Percentiles rank a stretch among this genome's conserved stretches.
phyloP scores from a whole-genome alignment of 139 green algal genomes.

The Ettlia oleoabundans region DNA sequence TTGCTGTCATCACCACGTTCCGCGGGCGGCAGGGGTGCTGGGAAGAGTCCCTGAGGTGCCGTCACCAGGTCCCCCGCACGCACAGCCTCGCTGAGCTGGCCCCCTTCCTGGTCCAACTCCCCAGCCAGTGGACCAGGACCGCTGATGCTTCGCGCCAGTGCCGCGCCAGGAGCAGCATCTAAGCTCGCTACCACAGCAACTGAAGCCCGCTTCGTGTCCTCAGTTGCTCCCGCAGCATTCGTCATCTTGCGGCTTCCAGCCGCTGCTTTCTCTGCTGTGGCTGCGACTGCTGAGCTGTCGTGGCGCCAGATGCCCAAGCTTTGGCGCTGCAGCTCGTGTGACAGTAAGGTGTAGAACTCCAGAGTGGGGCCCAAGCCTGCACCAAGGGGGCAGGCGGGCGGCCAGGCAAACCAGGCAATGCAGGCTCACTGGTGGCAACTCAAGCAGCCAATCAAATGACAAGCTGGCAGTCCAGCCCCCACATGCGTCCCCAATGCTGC shows the following conservation, averaged over 20 bases:
- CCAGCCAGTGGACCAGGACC: constrained; percentile 25
- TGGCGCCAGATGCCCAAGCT: constrained; percentile 88
- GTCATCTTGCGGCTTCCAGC: no score
- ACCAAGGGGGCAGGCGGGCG: neutral
- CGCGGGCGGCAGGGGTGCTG: constrained; percentile 65
- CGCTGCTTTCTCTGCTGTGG: constrained; percentile 34
- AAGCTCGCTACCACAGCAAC: no score
- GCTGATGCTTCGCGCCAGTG: neutral
- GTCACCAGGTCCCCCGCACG: constrained; percentile 60
- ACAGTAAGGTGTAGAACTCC: constrained; percentile 98
- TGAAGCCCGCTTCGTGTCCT: no score
- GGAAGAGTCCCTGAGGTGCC: constrained; percentile 90
- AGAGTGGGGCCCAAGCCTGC: constrained; percentile 93
- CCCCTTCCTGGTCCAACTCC: neutral
- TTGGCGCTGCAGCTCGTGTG: constrained; percentile 86
- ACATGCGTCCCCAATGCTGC: no score
- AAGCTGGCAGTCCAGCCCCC: no score
- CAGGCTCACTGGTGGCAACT: no score
- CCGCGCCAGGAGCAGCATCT: no score
- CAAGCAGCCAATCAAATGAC: no score
- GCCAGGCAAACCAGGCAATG: no score
- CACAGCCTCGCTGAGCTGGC: constrained; percentile 3
- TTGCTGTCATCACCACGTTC: constrained; percentile 26
- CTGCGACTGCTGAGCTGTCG: constrained; percentile 42
- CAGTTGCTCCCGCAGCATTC: no score